Evolutionary conservation across 495 filamentous ascomycete genomes (phyloP).

Genomic region (Hypoxylon cercidicola): DNA sequence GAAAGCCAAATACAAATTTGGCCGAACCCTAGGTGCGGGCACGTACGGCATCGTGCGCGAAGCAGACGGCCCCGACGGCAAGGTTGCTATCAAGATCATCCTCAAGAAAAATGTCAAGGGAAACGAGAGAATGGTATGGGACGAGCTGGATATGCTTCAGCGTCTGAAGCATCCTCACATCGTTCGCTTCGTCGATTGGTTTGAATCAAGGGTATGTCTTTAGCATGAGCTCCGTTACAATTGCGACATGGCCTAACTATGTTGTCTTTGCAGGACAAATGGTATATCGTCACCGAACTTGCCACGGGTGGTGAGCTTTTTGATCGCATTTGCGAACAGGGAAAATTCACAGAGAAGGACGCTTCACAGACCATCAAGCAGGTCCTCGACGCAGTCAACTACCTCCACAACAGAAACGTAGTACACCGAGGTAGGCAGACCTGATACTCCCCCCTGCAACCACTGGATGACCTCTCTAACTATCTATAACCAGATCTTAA

Average conservation of each 20-base stretch:
- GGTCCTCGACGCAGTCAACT: slow-evolving; percentile 93
- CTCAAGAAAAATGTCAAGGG: slow-evolving; percentile 99
- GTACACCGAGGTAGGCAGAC: slow-evolving; percentile 84
- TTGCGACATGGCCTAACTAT: slow-evolving; percentile 12
- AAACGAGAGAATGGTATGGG: slow-evolving; percentile 98
- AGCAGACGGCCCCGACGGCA: slow-evolving; percentile 82
- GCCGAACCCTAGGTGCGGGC: slow-evolving; percentile 91
- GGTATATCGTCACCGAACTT: slow-evolving; percentile 98
- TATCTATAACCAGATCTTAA: slow-evolving; percentile 78
- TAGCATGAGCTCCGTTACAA: neutral
- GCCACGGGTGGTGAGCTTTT: slow-evolving; percentile 97
- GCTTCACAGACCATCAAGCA: slow-evolving; percentile 96
- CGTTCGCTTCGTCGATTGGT: slow-evolving; percentile 98
- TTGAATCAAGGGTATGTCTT: slow-evolving; percentile 83
- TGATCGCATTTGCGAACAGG: slow-evolving; percentile 97
- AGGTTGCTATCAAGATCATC: slow-evolving; percentile 98
- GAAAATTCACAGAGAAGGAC: slow-evolving; percentile 99
- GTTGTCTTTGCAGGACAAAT: slow-evolving; percentile 84
- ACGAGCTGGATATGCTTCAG: slow-evolving; percentile 94
- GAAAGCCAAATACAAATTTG: slow-evolving; percentile 93
- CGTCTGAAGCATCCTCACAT: slow-evolving; percentile 93
- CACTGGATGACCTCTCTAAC: slow-evolving; percentile 1
- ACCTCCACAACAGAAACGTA: slow-evolving; percentile 93
- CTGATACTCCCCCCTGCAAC: neutral
- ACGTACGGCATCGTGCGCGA: slow-evolving; percentile 99